A percentile compares a stretch with the other conserved stretches of the same genome.
Evolutionary conservation across 257 asterid genomes (phyloP).

Genomic region (Primulina huaijiensis): DNA sequence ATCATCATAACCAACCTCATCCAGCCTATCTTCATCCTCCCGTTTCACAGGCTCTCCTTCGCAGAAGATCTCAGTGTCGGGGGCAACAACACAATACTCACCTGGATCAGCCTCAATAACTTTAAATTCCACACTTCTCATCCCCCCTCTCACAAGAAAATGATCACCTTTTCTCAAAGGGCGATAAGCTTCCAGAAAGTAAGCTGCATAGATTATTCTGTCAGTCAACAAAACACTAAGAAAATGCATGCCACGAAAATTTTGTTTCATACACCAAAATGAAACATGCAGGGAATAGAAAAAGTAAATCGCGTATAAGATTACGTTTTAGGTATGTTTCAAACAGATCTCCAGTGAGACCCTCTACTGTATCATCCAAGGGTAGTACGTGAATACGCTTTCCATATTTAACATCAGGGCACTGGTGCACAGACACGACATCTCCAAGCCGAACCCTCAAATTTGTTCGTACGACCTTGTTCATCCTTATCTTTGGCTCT

Average conservation of each 20-base stretch:
- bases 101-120: conserved; percentile 66
- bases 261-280: background rate
- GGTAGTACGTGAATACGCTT: conserved; percentile 48
- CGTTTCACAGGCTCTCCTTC: conserved; percentile 68
- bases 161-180: conserved; percentile 62
- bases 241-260: background rate
- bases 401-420: conserved; percentile 45
- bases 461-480: conserved; percentile 62
- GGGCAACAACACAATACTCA: conserved; percentile 72
- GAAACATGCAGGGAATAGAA: background rate
- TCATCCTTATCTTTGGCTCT: conserved; percentile 68
- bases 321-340: conserved; percentile 44
- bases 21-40: conserved; percentile 65
- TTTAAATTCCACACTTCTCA: conserved; percentile 69
- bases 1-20: conserved; percentile 70
- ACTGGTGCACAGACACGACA: conserved; percentile 48
- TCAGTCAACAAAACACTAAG: background rate
- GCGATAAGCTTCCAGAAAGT: conserved; percentile 66
- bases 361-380: conserved; percentile 48
- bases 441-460: conserved; percentile 65
- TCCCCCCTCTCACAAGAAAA: conserved; percentile 69
- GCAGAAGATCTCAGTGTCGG: conserved; percentile 67
- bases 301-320: background rate
- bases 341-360: conserved; percentile 48
- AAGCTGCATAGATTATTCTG: conserved; percentile 37